These are phyloP conservation scores for Cutaneotrichosporon mucoides DNA, from an alignment of 1,284 basidiomycete genomes.

Conservation along the genomic window DNA sequence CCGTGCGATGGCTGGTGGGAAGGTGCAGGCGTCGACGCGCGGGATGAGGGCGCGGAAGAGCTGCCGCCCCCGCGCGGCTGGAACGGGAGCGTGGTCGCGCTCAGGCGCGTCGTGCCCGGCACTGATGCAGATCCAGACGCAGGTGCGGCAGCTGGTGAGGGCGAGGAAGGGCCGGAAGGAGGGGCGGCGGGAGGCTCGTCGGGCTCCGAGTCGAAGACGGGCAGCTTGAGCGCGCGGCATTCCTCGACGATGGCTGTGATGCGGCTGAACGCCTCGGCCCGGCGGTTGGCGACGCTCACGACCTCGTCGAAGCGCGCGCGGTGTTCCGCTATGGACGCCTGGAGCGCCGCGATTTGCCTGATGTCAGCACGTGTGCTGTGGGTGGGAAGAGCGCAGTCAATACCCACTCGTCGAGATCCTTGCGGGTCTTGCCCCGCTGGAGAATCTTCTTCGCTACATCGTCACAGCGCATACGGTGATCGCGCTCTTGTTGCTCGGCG, in stretches of 20 bases:
- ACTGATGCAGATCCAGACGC: background rate
- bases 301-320: constrained; percentile 23
- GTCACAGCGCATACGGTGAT: constrained; percentile 39
- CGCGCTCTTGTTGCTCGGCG: constrained; percentile 26
- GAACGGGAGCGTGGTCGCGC: constrained; percentile 29
- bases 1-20: background rate
- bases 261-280: constrained; percentile 31
- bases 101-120: constrained; percentile 12
- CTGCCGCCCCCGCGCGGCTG: constrained; percentile 20
- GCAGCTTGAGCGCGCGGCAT: constrained; percentile 32
- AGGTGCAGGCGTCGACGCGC: constrained; percentile 1
- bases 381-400: no score
- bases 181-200: background rate
- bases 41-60: constrained; percentile 7
- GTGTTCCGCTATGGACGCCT: constrained; percentile 32
- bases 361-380: background rate
- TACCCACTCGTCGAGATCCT: constrained; percentile 42
- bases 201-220: constrained; percentile 4
- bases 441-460: constrained; percentile 35
- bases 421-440: constrained; percentile 27
- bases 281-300: constrained; percentile 24
- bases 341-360: constrained; percentile 34
- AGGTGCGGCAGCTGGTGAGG: background rate
- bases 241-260: constrained; percentile 36
- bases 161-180: background rate